Conservation (phyloP, 2,329 filamentous ascomycete species). For the Corinectria fuckeliana region DNA sequence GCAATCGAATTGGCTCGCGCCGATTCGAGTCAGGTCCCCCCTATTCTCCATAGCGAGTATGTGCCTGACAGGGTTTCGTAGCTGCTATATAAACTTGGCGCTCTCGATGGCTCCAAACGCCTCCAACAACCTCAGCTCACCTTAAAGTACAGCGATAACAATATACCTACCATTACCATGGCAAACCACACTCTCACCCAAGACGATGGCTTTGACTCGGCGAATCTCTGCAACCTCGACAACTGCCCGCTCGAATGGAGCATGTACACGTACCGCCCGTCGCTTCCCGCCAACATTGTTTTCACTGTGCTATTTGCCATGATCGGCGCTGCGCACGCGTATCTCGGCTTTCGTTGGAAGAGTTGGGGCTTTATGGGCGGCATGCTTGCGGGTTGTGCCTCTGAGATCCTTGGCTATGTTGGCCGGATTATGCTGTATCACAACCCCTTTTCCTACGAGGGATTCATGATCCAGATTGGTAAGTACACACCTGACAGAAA, state of each 20-base stretch:
- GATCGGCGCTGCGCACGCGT: conserved; percentile 47
- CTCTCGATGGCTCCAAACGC: not conserved
- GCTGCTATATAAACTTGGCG: not conserved
- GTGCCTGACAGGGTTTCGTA: not conserved
- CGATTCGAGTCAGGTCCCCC: not conserved
- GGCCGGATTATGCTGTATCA: conserved; percentile 63
- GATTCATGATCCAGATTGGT: conserved; percentile 71
- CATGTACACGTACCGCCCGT: conserved; percentile 62
- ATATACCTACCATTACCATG: not conserved
- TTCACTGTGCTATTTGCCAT: conserved; percentile 59
- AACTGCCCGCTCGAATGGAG: conserved; percentile 53
- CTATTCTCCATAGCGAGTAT: not conserved
- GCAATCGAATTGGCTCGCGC: conserved; percentile 2
- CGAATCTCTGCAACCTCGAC: conserved; percentile 55
- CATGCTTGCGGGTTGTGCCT: conserved; percentile 62
- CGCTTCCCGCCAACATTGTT: conserved; percentile 57
- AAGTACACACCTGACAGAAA: conserved; percentile 26
- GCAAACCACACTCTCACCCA: conserved; percentile 26
- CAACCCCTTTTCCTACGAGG: conserved; percentile 63
- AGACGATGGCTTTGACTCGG: conserved; percentile 48
- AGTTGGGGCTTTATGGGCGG: conserved; percentile 55
- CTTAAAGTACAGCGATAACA: not conserved
- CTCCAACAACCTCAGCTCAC: not conserved
- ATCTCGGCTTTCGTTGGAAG: conserved; percentile 54
- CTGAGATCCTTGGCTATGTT: conserved; percentile 67